Evolutionary conservation across 139 green algal genomes (phyloP), one percentile per base, ranked within the genome.

Genomic region (Dunaliella sp.): DNA sequence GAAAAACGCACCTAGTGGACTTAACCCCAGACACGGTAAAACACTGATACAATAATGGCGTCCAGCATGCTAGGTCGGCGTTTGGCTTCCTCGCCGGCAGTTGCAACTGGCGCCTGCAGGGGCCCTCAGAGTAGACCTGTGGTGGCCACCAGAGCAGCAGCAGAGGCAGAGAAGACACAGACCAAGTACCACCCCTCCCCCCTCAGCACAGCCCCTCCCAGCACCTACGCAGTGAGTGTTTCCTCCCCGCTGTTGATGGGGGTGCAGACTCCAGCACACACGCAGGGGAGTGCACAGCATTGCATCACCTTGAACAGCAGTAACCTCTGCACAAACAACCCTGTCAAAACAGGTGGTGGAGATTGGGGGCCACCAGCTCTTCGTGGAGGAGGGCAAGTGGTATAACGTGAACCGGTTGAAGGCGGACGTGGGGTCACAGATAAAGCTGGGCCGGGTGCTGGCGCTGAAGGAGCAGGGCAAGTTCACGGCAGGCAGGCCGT

Each of bases 321-420:
- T n/a, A n/a, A n/a, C n/a, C n/a, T n/a, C n/a, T n/a, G n/a, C n/a
- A n/a, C n/a, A n/a, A n/a, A n/a, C n/a, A n/a, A n/a, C n/a, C n/a
- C n/a, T n/a, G n/a, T n/a, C n/a, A n/a, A 65, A 7, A 65, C 48
- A 65, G 65, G 91, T 98, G 38, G 90, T 98, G 12, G 97, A 99
- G 76, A 89, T 98, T 82, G 96, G 93, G 57, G 97, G 97, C 31
- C 90, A 89, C 36, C 97, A 99, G 92, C 90, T 97, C 88, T 95
- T 99, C 59, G 93, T 99, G 31, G 95, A 98, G 92, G 95, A 97
- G 83, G 95, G 95, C 65, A 93, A 96, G 84, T 97, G 94, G 95
- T 98, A 99, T 90, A 97, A 90, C 28, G 95, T 93, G 86, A 97
- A 99, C 90, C 87, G 95, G n/a, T 89, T 98, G n/a, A 90, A 95